These are phyloP conservation scores for Marasmius oreades DNA, from an alignment of 1,284 basidiomycete genomes.

Conservation along the genomic window DNA sequence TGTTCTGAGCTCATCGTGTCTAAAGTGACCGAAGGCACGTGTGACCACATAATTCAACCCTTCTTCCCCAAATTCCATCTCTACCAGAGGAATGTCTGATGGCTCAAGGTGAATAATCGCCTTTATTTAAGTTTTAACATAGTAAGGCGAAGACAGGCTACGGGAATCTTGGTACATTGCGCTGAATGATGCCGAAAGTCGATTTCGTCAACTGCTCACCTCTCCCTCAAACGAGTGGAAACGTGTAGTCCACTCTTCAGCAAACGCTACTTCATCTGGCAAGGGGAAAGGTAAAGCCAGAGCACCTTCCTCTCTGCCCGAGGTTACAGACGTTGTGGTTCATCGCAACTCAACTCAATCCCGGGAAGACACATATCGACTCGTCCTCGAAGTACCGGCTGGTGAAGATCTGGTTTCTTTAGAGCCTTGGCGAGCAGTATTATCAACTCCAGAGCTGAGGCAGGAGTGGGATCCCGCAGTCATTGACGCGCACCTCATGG, in stretches of 20 bases:
- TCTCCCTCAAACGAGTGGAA: slow-evolving; percentile 70
- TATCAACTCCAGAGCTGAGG: slow-evolving; percentile 82
- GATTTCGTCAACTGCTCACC: slow-evolving; percentile 67
- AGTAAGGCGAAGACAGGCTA: slow-evolving; percentile 40
- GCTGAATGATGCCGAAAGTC: slow-evolving; percentile 63
- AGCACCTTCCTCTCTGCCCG: slow-evolving; percentile 42
- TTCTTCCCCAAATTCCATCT: not conserved
- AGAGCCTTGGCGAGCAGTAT: slow-evolving; percentile 79
- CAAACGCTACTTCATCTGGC: slow-evolving; percentile 34
- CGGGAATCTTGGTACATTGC: slow-evolving; percentile 73
- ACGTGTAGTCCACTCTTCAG: slow-evolving; percentile 48
- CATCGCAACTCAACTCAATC: slow-evolving; percentile 62
- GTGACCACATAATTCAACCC: no score
- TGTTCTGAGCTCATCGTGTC: no score
- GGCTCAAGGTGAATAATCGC: slow-evolving; percentile 35
- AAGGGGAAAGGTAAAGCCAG: slow-evolving; percentile 59
- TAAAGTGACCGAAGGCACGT: no score
- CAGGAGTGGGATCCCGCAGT: slow-evolving; percentile 94
- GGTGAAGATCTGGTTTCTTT: slow-evolving; percentile 62
- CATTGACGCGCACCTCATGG: slow-evolving; percentile 78
- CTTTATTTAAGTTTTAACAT: not conserved
- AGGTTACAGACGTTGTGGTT: slow-evolving; percentile 62
- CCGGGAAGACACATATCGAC: slow-evolving; percentile 79
- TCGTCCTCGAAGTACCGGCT: slow-evolving; percentile 75
- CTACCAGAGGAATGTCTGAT: slow-evolving; percentile 31